Evolutionary conservation across 176 grass and related monocot genomes (phyloP).

Genomic region (Aegilops sharonensis): DNA sequence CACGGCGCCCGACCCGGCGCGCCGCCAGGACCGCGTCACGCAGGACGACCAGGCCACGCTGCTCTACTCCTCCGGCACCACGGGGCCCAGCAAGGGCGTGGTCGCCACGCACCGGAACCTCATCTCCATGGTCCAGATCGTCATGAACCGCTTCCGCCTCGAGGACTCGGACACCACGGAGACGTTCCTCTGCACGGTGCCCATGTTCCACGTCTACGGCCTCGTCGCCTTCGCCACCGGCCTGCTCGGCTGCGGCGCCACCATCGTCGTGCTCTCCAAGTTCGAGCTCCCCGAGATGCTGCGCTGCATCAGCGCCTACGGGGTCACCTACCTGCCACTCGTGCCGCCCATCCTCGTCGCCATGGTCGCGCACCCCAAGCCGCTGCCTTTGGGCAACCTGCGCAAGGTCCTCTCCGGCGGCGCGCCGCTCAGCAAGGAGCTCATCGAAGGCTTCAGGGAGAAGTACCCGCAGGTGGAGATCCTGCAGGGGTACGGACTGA

Average conservation of each 20-base stretch:
- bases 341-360: constrained; percentile 91
- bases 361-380: constrained; percentile 57
- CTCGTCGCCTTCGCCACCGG: constrained; percentile 90
- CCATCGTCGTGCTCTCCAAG: constrained; percentile 84
- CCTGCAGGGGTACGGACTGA: constrained; percentile 86
- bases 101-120: constrained; percentile 88
- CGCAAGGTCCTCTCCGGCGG: constrained; percentile 73
- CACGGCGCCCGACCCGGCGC: constrained; percentile 39
- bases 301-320: constrained; percentile 56
- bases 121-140: constrained; percentile 93
- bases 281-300: constrained; percentile 88
- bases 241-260: constrained; percentile 84
- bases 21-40: constrained; percentile 38
- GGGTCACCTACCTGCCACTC: constrained; percentile 85
- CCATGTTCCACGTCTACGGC: constrained; percentile 98
- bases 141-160: constrained; percentile 82
- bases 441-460: constrained; percentile 89
- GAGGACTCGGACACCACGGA: constrained; percentile 45
- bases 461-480: constrained; percentile 89
- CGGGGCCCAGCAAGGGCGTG: constrained; percentile 88
- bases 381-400: constrained; percentile 57
- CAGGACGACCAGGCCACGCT: constrained; percentile 89
- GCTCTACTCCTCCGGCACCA: constrained; percentile 95
- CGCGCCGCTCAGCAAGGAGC: constrained; percentile 73
- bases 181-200: constrained; percentile 89